A percentile compares a stretch with the other conserved stretches of the same genome.
phyloP scores from a whole-genome alignment of 2,329 filamentous ascomycete species.

The Verticillium nubilum region DNA sequence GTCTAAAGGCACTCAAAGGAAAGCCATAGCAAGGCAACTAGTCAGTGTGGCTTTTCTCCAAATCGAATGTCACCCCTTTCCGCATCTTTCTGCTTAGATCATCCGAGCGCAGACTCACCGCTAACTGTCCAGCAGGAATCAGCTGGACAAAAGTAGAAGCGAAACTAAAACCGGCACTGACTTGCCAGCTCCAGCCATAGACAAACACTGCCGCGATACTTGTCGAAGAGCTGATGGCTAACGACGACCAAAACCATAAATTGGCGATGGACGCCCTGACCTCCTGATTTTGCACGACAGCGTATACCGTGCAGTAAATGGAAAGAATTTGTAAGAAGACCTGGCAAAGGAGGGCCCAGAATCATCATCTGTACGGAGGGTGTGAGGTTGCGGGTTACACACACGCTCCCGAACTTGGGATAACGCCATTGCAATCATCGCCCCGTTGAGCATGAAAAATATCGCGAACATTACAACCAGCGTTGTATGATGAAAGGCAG shows the following conservation, averaged over 20 bases:
- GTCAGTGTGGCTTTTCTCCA: no score
- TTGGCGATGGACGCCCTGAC: background rate
- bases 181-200: background rate
- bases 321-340: background rate
- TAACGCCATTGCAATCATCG: background rate
- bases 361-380: background rate
- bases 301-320: background rate
- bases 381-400: background rate
- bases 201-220: background rate
- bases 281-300: background rate
- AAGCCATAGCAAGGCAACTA: no score
- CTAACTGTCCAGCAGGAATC: background rate
- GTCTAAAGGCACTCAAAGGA: no score
- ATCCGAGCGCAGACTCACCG: background rate
- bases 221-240: background rate
- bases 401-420: background rate
- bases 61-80: no score
- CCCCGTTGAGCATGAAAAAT: background rate
- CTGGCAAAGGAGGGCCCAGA: background rate
- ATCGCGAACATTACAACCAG: background rate
- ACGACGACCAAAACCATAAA: background rate
- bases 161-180: background rate
- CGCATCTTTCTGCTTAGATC: background rate
- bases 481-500: background rate
- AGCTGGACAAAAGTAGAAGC: background rate